These are phyloP conservation scores for Kalmusia sp. DNA, from an alignment of 2,329 filamentous ascomycete genomes.

Conservation along the genomic window DNA sequence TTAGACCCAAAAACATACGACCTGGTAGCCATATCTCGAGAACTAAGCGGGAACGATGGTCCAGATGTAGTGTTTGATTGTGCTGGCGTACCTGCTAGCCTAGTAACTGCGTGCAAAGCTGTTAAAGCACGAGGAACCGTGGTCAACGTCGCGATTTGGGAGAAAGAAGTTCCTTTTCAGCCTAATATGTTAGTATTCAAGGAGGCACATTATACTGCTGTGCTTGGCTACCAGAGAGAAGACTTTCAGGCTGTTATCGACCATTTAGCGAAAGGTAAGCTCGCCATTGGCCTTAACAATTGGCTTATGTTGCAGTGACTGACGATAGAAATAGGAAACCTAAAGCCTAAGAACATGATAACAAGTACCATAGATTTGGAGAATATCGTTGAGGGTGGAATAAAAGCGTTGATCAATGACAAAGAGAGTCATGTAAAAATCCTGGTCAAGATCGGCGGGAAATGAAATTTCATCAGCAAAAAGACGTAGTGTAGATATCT, in stretches of 20 bases:
- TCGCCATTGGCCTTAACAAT: not conserved
- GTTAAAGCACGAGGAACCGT: slow-evolving; percentile 63
- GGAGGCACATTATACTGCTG: slow-evolving; percentile 61
- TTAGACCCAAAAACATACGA: slow-evolving; percentile 61
- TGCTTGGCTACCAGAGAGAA: slow-evolving; percentile 57
- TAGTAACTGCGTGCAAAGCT: slow-evolving; percentile 53
- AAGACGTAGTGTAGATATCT: no score
- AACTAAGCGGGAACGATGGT: slow-evolving; percentile 58
- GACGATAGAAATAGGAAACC: slow-evolving; percentile 44
- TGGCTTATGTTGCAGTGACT: not conserved
- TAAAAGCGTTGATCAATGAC: slow-evolving; percentile 63
- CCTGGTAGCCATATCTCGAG: slow-evolving; percentile 53
- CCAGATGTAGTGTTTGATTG: slow-evolving; percentile 69
- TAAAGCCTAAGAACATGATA: slow-evolving; percentile 66
- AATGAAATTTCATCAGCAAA: no score
- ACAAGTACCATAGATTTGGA: slow-evolving; percentile 64
- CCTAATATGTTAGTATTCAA: slow-evolving; percentile 62
- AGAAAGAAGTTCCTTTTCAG: slow-evolving; percentile 60
- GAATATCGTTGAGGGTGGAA: slow-evolving; percentile 64
- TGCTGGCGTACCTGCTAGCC: slow-evolving; percentile 62
- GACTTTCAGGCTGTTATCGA: slow-evolving; percentile 67
- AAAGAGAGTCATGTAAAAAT: slow-evolving; percentile 71
- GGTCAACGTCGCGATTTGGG: slow-evolving; percentile 72
- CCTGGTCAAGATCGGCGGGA: slow-evolving; percentile 55
- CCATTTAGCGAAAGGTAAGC: slow-evolving; percentile 50